Evolutionary conservation across 805 yeast species (phyloP).

Genomic region (Naumovozyma baii): DNA sequence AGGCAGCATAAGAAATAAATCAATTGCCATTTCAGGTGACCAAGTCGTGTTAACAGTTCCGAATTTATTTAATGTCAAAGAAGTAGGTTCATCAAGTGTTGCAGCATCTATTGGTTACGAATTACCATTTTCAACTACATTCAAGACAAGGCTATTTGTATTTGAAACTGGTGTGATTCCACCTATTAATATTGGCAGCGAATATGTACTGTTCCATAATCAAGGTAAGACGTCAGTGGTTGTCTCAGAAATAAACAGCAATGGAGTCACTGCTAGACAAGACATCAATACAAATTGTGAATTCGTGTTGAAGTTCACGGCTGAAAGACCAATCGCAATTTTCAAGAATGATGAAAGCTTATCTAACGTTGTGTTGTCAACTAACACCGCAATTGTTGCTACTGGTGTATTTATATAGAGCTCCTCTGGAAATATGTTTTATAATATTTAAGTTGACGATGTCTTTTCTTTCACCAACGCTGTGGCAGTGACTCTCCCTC

Average conservation of each 20-base stretch:
- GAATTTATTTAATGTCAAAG: background rate
- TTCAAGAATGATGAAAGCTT: background rate
- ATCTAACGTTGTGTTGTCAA: background rate
- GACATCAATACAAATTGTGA: too few relatives aligned
- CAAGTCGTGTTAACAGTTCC: background rate
- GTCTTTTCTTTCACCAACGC: too few relatives aligned
- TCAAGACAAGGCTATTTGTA: background rate
- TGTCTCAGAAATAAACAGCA: background rate
- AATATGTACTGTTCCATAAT: background rate
- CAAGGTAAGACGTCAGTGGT: background rate
- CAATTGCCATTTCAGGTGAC: background rate
- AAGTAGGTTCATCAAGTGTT: background rate
- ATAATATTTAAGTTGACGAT: too few relatives aligned
- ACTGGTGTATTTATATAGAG: background rate
- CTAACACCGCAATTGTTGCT: background rate
- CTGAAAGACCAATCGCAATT: background rate
- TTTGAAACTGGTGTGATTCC: background rate
- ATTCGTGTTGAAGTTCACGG: too few relatives aligned
- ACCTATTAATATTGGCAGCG: background rate
- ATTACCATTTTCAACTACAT: background rate
- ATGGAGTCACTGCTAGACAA: too few relatives aligned
- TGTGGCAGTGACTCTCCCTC: too few relatives aligned
- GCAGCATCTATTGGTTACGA: background rate
- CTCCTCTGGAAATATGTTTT: too few relatives aligned
- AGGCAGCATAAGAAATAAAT: background rate